phyloP scores from a whole-genome alignment of 1,284 basidiomycete genomes.

The Microstroma glucosiphilum region DNA sequence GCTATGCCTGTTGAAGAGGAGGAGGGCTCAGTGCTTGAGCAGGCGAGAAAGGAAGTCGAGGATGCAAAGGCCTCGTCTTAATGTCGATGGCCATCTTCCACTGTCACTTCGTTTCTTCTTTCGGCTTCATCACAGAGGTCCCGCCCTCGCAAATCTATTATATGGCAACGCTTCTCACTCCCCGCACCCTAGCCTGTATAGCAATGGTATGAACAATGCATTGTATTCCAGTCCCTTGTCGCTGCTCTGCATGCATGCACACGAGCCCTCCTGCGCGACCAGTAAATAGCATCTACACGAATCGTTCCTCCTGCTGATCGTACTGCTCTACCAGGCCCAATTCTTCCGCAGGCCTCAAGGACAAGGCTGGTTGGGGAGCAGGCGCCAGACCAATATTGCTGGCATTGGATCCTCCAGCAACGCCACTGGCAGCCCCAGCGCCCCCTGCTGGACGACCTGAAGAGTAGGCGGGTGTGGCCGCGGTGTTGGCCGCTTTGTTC shows the following conservation, averaged over 20 bases:
- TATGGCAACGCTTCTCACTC: too few relatives aligned
- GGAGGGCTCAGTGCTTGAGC: not conserved
- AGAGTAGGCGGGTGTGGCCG: not conserved
- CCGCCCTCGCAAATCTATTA: too few relatives aligned
- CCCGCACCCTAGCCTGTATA: too few relatives aligned
- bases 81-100: too few relatives aligned
- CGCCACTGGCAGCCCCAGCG: not conserved
- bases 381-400: not conserved
- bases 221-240: too few relatives aligned
- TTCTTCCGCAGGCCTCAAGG: not conserved
- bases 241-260: too few relatives aligned
- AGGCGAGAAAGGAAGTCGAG: not conserved
- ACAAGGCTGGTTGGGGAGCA: not conserved
- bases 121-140: too few relatives aligned
- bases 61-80: not conserved
- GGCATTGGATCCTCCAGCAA: not conserved
- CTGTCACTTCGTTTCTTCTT: too few relatives aligned
- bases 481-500: not conserved
- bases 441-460: not conserved
- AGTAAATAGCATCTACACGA: not conserved
- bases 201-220: too few relatives aligned
- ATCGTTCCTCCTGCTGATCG: not conserved
- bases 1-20: not conserved
- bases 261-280: too few relatives aligned
- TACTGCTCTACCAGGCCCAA: conserved; percentile 4